A percentile compares a stretch with the other conserved stretches of the same genome.
Conservation (phyloP, 192 early-diverging fungal genomes). For the Coemansia sp. region DNA sequence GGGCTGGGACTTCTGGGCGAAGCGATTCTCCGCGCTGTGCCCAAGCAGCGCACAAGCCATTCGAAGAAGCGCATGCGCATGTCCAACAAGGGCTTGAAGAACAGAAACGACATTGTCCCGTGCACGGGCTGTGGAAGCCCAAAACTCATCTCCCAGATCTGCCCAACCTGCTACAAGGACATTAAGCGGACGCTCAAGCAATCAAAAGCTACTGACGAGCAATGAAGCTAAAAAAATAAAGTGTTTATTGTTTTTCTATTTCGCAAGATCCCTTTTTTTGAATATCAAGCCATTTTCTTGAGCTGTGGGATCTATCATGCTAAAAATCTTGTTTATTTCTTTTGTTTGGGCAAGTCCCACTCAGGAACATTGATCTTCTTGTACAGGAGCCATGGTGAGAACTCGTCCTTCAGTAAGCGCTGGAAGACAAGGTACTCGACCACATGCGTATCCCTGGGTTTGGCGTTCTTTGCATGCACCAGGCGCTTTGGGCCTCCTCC, state of each 20-base stretch:
- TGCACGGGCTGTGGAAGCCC: constrained; percentile 78
- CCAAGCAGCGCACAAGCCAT: constrained; percentile 93
- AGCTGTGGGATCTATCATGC: no score
- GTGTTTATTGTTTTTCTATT: background rate
- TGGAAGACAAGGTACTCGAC: constrained; percentile 72
- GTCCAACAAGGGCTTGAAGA: constrained; percentile 74
- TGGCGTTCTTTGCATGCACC: no score
- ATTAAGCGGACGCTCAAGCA: constrained; percentile 57
- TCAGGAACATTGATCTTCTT: constrained; percentile 58
- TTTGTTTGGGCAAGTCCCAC: constrained; percentile 32
- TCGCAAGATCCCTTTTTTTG: background rate
- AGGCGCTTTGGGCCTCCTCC: no score
- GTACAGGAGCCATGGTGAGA: constrained; percentile 65
- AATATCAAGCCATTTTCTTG: background rate
- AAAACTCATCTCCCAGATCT: constrained; percentile 76
- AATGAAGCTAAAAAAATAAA: background rate
- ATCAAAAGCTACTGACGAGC: constrained; percentile 25
- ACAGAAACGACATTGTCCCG: constrained; percentile 63
- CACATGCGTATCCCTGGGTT: constrained; percentile 60
- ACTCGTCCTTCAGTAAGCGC: constrained; percentile 58
- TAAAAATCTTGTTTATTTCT: no score
- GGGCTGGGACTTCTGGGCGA: constrained; percentile 43
- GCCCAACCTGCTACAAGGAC: constrained; percentile 70
- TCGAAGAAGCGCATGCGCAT: constrained; percentile 85
- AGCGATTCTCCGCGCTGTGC: constrained; percentile 77